Conservation (phyloP, 148 eudicot genomes). For the Rhododendron vialii region DNA sequence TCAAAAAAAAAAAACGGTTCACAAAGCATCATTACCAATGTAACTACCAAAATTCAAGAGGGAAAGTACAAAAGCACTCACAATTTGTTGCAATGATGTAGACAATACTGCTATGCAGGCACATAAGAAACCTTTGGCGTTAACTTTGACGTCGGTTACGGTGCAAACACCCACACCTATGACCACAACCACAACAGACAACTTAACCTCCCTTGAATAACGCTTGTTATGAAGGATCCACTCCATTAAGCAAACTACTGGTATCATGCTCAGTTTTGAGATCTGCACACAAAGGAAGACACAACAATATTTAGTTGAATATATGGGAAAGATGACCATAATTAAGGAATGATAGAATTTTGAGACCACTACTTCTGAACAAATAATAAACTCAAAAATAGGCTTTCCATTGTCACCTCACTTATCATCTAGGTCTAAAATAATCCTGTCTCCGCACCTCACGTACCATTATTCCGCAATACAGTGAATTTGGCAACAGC, state of each 20-base stretch:
- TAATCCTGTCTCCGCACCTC: not conserved
- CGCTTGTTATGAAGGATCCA: constrained; percentile 71
- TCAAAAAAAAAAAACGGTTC: not conserved
- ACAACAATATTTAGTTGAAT: not conserved
- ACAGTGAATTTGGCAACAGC: not conserved
- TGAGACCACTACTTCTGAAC: not conserved
- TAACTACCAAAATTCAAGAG: constrained; percentile 5
- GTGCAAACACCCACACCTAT: constrained; percentile 88
- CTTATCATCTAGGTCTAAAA: not conserved
- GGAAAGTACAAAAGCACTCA: constrained; percentile 32
- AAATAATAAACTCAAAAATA: not conserved
- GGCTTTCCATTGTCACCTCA: not conserved
- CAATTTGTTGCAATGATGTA: constrained; percentile 79
- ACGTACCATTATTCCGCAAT: not conserved
- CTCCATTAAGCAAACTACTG: constrained; percentile 79
- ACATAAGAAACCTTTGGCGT: constrained; percentile 74
- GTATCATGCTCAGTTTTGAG: constrained; percentile 83
- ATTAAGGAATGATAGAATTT: not conserved
- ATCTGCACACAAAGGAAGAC: constrained; percentile 35
- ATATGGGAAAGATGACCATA: not conserved
- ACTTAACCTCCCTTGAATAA: constrained; percentile 67
- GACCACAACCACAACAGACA: constrained; percentile 73
- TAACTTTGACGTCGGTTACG: constrained; percentile 74
- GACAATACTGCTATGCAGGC: constrained; percentile 65
- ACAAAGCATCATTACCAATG: not conserved